A percentile compares a stretch with the other conserved stretches of the same genome.
Evolutionary conservation across 139 green algal genomes (phyloP).

Genomic region (Chlamydomonas asymmetrica): DNA sequence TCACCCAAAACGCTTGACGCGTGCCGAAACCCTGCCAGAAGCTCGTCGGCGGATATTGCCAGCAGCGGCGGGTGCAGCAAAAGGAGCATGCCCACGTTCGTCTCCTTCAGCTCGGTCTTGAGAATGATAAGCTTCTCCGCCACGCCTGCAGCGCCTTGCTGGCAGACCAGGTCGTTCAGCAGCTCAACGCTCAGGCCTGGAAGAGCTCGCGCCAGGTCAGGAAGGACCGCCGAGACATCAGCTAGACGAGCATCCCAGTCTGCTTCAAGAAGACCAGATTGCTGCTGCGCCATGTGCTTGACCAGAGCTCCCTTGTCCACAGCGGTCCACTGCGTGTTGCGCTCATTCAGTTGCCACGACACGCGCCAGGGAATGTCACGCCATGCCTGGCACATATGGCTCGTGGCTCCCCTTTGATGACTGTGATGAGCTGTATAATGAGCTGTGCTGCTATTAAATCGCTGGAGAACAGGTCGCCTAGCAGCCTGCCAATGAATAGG

Average conservation of each 20-base stretch:
- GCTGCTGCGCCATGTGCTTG: background rate
- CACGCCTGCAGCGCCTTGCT: background rate
- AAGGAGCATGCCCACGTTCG: conserved; percentile 20
- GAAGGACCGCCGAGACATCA: conserved; percentile 10
- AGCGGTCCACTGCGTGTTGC: too few relatives aligned
- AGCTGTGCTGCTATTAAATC: too few relatives aligned
- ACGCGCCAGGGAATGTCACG: too few relatives aligned
- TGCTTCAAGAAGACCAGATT: background rate
- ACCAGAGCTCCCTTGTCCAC: conserved; percentile 5
- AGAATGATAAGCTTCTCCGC: conserved; percentile 5
- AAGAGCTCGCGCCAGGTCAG: conserved; percentile 6
- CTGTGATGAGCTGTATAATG: too few relatives aligned
- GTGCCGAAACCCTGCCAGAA: conserved; percentile 9
- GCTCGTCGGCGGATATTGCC: background rate
- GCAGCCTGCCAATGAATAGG: too few relatives aligned
- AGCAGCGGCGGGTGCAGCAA: conserved; percentile 11
- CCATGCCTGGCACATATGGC: too few relatives aligned
- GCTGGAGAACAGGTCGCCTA: too few relatives aligned
- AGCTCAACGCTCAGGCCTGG: background rate
- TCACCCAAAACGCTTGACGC: conserved; percentile 13
- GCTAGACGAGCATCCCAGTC: background rate
- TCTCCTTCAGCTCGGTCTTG: conserved; percentile 5
- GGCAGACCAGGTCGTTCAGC: background rate
- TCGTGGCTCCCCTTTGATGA: too few relatives aligned
- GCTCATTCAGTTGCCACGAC: too few relatives aligned